Evolutionary conservation across 371 early-diverging fungal genomes (phyloP).

Genomic region (Amoeboradix gromovi): DNA sequence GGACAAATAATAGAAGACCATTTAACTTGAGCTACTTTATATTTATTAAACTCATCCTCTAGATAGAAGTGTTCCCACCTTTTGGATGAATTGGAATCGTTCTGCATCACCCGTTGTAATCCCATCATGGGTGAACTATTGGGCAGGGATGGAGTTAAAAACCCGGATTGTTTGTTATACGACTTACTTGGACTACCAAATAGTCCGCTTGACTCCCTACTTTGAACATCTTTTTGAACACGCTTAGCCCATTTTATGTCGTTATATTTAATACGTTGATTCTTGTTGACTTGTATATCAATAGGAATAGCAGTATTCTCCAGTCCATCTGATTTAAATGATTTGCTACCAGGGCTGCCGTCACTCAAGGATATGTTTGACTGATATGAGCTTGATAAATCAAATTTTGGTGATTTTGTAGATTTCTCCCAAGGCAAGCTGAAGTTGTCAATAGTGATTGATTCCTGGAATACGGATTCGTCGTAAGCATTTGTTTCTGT

Average conservation of each 20-base stretch:
- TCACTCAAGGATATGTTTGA: background rate
- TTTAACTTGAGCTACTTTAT: conserved; percentile 6
- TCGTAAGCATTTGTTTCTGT: background rate
- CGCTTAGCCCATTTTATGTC: background rate
- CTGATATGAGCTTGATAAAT: background rate
- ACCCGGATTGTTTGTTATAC: background rate
- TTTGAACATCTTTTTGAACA: background rate
- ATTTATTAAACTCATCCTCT: background rate
- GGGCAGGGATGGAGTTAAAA: background rate
- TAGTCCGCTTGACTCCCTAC: background rate
- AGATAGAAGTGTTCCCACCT: background rate
- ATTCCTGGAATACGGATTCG: background rate
- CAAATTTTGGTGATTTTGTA: background rate
- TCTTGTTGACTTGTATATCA: background rate
- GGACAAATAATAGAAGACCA: conserved; percentile 69
- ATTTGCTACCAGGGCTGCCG: background rate
- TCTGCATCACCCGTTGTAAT: background rate
- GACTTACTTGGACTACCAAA: background rate
- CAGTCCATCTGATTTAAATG: background rate
- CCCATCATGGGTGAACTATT: background rate
- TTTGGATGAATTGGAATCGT: background rate
- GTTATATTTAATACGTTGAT: background rate
- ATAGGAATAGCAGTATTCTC: background rate
- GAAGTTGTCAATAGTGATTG: background rate
- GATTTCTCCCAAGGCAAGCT: background rate